Evolutionary conservation across 176 grass and related monocot genomes (phyloP).

Genomic region (Musa troglodytarum): DNA sequence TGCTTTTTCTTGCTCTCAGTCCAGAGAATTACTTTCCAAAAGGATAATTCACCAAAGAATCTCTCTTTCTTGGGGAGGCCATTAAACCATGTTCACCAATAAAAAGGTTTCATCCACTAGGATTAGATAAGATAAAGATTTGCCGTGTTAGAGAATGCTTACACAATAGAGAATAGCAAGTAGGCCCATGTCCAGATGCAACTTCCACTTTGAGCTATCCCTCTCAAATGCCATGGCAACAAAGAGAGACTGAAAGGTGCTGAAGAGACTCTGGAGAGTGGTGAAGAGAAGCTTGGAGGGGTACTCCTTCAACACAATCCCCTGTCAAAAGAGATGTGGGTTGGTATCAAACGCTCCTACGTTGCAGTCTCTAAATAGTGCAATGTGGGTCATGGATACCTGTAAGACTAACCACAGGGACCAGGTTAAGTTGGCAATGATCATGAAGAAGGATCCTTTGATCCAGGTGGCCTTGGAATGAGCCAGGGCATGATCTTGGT

Average conservation of each 20-base stretch:
- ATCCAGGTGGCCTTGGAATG: conserved; percentile 39
- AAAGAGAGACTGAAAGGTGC: conserved; percentile 40
- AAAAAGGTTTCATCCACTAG: neutral
- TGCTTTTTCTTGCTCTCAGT: too few species aligned
- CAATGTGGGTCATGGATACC: conserved; percentile 1
- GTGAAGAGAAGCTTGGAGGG: conserved; percentile 64
- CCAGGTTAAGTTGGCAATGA: conserved; percentile 38
- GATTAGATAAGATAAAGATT: neutral
- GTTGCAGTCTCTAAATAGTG: too few species aligned
- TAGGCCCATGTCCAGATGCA: conserved; percentile 39
- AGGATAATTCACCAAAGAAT: neutral
- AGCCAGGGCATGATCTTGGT: neutral
- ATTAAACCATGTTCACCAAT: neutral
- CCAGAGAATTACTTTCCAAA: too few species aligned
- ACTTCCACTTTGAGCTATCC: conserved; percentile 42
- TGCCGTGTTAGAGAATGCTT: neutral
- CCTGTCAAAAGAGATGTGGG: conserved; percentile 5
- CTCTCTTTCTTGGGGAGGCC: neutral
- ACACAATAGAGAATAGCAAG: conserved; percentile 25
- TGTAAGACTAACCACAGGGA: conserved; percentile 65
- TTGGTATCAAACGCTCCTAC: neutral
- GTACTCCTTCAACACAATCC: conserved; percentile 54
- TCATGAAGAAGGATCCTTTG: conserved; percentile 45
- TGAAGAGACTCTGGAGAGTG: conserved; percentile 28
- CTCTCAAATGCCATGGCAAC: conserved; percentile 42